Conservation (phyloP, 2,329 filamentous ascomycete genomes). For the Stemphylium lycopersici region DNA sequence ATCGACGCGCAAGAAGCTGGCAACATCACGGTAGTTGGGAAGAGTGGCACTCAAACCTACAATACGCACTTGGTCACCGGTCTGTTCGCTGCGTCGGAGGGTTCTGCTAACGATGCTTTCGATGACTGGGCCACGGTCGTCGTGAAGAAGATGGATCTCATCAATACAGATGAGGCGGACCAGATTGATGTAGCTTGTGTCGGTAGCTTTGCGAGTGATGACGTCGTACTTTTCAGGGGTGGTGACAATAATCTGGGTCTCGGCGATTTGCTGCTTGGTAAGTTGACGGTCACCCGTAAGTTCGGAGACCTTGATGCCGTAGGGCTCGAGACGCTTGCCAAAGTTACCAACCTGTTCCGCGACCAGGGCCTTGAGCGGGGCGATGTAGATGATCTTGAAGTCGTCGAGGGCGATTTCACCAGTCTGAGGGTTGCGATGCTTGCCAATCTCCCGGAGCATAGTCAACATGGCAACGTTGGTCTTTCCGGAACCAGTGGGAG, state of each 20-base stretch:
- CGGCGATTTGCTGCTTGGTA: constrained; percentile 97
- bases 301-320: constrained; percentile 92
- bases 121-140: constrained; percentile 93
- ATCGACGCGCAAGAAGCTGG: constrained; percentile 91
- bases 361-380: constrained; percentile 91
- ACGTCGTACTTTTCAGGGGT: constrained; percentile 99
- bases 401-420: constrained; percentile 95
- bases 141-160: constrained; percentile 96
- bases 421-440: constrained; percentile 84
- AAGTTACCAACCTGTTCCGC: constrained; percentile 99
- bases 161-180: constrained; percentile 96
- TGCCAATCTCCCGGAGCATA: constrained; percentile 94
- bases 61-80: constrained; percentile 88
- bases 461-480: constrained; percentile 98
- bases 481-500: constrained; percentile 95
- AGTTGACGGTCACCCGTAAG: constrained; percentile 96
- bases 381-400: constrained; percentile 99
- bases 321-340: constrained; percentile 85
- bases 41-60: constrained; percentile 93
- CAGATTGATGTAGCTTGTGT: constrained; percentile 96
- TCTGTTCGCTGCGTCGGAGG: constrained; percentile 91
- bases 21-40: constrained; percentile 95
- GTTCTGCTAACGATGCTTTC: constrained; percentile 97
- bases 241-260: constrained; percentile 97
- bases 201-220: constrained; percentile 96